phyloP scores from a whole-genome alignment of 2,329 filamentous ascomycete genomes.

The Simplicillium aogashimaense region DNA sequence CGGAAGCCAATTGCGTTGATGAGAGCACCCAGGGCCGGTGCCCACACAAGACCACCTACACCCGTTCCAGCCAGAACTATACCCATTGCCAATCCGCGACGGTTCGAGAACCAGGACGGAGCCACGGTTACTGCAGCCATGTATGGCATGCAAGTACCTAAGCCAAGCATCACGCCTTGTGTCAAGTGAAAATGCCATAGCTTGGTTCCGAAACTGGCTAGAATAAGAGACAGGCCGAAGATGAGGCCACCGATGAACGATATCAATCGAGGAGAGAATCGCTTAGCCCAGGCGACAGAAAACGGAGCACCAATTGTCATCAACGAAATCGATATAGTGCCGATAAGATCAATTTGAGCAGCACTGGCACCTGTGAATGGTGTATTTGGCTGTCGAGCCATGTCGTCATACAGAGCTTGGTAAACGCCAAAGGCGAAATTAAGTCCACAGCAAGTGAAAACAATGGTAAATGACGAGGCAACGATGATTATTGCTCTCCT shows the following conservation, averaged over 20 bases:
- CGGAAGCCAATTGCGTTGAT: neutral
- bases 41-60: neutral
- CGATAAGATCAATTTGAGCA: neutral
- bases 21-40: neutral
- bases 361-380: neutral
- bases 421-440: neutral
- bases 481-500: neutral
- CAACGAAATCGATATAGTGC: neutral
- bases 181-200: conserved; percentile 14
- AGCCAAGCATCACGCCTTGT: conserved; percentile 25
- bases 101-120: neutral
- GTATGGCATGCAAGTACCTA: conserved; percentile 26
- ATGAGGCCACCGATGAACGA: neutral
- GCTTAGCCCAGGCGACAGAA: neutral
- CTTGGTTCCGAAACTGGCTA: conserved; percentile 15
- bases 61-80: neutral
- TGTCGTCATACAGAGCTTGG: neutral
- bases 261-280: neutral
- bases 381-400: neutral
- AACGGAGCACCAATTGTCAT: neutral
- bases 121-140: conserved; percentile 21
- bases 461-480: neutral
- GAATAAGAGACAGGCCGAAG: neutral
- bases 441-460: neutral
- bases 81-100: neutral